phyloP scores from a whole-genome alignment of 148 eudicot species.

The Cornus suecica region DNA sequence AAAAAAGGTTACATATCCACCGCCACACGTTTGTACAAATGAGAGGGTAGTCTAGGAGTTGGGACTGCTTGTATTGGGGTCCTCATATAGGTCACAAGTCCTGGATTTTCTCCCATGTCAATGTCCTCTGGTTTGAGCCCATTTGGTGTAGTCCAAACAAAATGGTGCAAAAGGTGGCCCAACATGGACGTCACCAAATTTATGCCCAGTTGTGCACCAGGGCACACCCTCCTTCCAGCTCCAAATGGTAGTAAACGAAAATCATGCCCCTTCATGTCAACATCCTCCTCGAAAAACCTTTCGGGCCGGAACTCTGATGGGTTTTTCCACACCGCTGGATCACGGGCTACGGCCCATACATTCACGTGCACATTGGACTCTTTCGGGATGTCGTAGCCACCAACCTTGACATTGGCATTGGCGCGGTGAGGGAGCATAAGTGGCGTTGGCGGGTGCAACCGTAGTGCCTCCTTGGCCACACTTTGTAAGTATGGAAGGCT shows the following conservation, averaged over 20 bases:
- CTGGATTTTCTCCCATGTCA: conserved; percentile 25
- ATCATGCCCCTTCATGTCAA: conserved; percentile 34
- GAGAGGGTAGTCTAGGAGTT: not conserved
- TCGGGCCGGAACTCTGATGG: conserved; percentile 35
- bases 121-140: conserved; percentile 26
- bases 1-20: not conserved
- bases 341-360: conserved; percentile 33
- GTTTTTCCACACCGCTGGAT: conserved; percentile 25
- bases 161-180: conserved; percentile 32
- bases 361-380: conserved; percentile 24
- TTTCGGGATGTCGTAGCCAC: conserved; percentile 31
- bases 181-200: conserved; percentile 27
- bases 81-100: conserved; percentile 22
- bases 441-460: conserved; percentile 38
- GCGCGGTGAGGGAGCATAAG: conserved; percentile 33
- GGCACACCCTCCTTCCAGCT: conserved; percentile 30
- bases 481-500: conserved; percentile 31
- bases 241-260: conserved; percentile 33
- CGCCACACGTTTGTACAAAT: not conserved
- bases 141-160: conserved; percentile 16
- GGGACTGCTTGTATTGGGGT: conserved; percentile 26
- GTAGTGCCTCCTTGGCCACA: conserved; percentile 28
- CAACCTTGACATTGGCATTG: conserved; percentile 19
- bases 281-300: conserved; percentile 27
- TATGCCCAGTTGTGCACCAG: conserved; percentile 22